Evolutionary conservation across 768 basidiomycete species (phyloP), one percentile per base, ranked within the genome.

Genomic region (Chiua virens): DNA sequence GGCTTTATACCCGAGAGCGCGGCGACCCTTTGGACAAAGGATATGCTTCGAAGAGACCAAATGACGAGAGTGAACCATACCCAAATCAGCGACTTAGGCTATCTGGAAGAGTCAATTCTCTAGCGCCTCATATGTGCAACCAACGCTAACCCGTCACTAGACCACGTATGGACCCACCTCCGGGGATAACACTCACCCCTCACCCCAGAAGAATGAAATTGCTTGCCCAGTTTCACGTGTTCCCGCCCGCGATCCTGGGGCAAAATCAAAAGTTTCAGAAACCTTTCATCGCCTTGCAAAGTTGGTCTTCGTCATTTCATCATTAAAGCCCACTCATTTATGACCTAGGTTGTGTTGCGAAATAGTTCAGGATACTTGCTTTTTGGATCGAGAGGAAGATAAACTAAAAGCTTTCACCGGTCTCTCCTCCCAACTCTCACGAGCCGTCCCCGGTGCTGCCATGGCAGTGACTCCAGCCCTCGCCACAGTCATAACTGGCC

Each of bases 361-460:
- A 57, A 67, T 75, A 42, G 70, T 77, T 45, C 72, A 75, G 62
- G 70, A 79, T 47, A 67, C 69, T 17, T 73, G 71, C 48, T 65
- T 66, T 41, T 68, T 77, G 35, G 71, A 73, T 38, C 70, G 64
- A 49, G 79, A 79, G 56, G 77, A 74, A 52, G 68, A 72, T 45
- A 81, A 78, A 58, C 55, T 77, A 35, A 70, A 75, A 52, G 77
- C 76, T 3, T 82, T 78, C 52, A 78, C 72, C 3, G 74, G 77
- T 30, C 67, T 83, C 42, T 79, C 79, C 8, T 64, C 74, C 35
- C 71, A 76, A 15, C 68, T 82, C 27, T 74, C 78, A 14, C 73
- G 71, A 53, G 71, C 77, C 35, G 75, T 77, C 30, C 58, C 69
- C 5, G 65, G 72, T 5, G 73, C 74, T n/a, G 72, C 74, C 17